phyloP scores from a whole-genome alignment of 2,329 filamentous ascomycete genomes.

The Achaetomium macrosporum region DNA sequence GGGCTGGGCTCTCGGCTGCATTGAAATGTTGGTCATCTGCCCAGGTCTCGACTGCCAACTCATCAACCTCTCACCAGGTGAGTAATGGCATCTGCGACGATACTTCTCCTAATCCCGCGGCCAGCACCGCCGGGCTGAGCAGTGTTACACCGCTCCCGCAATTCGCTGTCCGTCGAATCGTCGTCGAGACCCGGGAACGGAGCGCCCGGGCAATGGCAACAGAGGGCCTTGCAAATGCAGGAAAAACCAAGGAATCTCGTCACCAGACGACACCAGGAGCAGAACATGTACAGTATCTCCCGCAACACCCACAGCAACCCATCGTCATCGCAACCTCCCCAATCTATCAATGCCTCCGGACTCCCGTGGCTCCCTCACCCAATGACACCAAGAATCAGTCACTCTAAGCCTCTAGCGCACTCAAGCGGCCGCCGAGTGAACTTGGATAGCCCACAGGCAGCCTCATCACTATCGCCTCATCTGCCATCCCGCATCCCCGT shows the following conservation, averaged over 20 bases:
- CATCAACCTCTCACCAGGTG: slow-evolving; percentile 24
- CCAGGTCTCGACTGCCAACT: slow-evolving; percentile 22
- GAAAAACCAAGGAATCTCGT: slow-evolving; percentile 6
- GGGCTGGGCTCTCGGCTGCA: slow-evolving; percentile 15
- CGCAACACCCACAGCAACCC: neutral
- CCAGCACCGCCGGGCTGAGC: neutral
- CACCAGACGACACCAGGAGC: too few species aligned
- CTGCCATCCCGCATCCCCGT: too few species aligned
- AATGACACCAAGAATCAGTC: too few species aligned
- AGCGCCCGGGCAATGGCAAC: neutral
- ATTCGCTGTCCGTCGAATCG: slow-evolving; percentile 10
- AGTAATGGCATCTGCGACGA: slow-evolving; percentile 17
- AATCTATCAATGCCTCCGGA: neutral
- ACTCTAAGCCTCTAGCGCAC: too few species aligned
- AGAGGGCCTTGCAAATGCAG: neutral
- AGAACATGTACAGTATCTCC: neutral
- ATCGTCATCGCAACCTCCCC: slow-evolving; percentile 2
- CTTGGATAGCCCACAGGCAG: too few species aligned
- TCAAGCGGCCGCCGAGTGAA: too few species aligned
- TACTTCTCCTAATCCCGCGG: slow-evolving; percentile 1
- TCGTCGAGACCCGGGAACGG: neutral
- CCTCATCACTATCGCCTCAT: too few species aligned
- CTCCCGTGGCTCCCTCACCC: too few species aligned
- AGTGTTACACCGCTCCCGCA: neutral
- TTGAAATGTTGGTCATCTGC: slow-evolving; percentile 23